These are phyloP conservation scores for Botrytis cinerea DNA, from an alignment of 2,329 filamentous ascomycete genomes.

Conservation along the genomic window DNA sequence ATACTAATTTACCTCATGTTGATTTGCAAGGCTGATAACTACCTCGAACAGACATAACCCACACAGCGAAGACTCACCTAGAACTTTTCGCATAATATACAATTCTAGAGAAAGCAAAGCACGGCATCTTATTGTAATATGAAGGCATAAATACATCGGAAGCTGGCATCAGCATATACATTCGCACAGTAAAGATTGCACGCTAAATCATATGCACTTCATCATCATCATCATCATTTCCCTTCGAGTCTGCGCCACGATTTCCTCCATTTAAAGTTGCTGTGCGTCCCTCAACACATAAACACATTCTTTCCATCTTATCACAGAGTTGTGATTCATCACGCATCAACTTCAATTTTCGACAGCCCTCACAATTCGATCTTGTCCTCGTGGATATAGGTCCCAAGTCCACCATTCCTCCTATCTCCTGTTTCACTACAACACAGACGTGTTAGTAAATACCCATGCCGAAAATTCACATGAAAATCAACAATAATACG, in stretches of 20 bases:
- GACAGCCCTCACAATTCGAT: not conserved
- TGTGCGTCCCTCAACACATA: not conserved
- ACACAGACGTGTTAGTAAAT: not conserved
- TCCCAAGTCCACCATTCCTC: not conserved
- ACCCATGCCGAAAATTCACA: not conserved
- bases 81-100: not conserved
- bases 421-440: not conserved
- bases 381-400: not conserved
- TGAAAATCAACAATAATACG: not conserved
- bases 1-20: fast-evolving
- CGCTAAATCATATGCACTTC: not conserved
- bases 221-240: not conserved
- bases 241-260: not conserved
- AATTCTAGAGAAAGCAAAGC: not conserved
- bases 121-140: not conserved
- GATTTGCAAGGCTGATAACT: not conserved
- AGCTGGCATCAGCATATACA: not conserved
- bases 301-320: not conserved
- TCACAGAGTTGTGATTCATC: not conserved
- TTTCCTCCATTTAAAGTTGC: not conserved
- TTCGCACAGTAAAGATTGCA: not conserved
- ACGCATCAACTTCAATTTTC: not conserved
- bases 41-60: not conserved
- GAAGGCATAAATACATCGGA: not conserved
- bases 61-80: not conserved